A percentile compares a stretch with the other conserved stretches of the same genome.
These are phyloP conservation scores for Trichoderma cornu-damae DNA, from an alignment of 2,329 filamentous ascomycete species.

Conservation along the genomic window DNA sequence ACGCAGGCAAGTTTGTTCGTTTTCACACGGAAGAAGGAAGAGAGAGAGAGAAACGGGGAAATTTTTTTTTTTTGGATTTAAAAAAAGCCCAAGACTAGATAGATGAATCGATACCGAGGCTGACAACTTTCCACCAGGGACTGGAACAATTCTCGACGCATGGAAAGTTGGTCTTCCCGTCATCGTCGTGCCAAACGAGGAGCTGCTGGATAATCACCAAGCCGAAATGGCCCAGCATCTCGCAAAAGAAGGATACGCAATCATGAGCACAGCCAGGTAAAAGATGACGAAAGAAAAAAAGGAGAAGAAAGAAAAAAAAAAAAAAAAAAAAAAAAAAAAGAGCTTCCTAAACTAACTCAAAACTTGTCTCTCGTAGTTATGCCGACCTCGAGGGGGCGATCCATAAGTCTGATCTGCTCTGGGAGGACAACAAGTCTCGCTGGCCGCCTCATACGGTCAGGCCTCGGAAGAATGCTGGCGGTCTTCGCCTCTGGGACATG, in stretches of 20 bases:
- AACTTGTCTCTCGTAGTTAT: slow-evolving; percentile 23
- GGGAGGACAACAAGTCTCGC: slow-evolving; percentile 33
- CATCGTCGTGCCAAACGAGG: slow-evolving; percentile 83
- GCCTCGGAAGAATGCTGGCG: slow-evolving; percentile 11
- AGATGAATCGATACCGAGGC: background rate
- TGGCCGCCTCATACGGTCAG: slow-evolving; percentile 31
- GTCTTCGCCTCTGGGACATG: slow-evolving; percentile 35
- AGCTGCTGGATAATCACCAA: slow-evolving; percentile 85
- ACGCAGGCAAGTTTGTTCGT: slow-evolving; percentile 61
- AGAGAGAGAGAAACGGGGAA: no score
- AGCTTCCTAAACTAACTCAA: background rate
- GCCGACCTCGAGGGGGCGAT: slow-evolving; percentile 35
- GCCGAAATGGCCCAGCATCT: slow-evolving; percentile 77
- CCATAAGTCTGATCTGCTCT: slow-evolving; percentile 35
- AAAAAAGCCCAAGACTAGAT: background rate
- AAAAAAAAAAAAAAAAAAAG: background rate
- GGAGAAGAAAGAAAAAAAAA: background rate
- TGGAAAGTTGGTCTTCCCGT: slow-evolving; percentile 68
- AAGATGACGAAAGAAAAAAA: background rate
- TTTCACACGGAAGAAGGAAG: background rate
- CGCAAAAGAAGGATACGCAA: slow-evolving; percentile 66
- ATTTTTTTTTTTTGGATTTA: no score
- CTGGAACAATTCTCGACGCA: slow-evolving; percentile 82
- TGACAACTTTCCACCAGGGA: slow-evolving; percentile 52
- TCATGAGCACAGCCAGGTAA: slow-evolving; percentile 66